Conservation (phyloP, 805 yeast genomes). For the Brettanomyces naardenensis region DNA sequence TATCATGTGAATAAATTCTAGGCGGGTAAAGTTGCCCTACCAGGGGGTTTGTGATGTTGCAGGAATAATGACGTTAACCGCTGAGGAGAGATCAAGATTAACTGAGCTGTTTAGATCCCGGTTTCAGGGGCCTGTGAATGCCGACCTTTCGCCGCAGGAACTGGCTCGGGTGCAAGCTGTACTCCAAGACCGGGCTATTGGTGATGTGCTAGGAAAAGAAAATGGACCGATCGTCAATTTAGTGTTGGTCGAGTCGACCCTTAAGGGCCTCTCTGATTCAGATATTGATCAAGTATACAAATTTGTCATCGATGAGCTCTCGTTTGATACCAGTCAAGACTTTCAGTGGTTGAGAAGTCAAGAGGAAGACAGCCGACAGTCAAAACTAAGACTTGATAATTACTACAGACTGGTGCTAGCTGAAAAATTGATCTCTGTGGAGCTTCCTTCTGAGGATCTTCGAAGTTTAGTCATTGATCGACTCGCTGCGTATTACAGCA, state of each 20-base stretch:
- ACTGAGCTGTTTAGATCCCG: too few species aligned
- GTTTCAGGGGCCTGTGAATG: too few species aligned
- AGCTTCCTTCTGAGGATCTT: slow-evolving; percentile 1
- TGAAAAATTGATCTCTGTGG: neutral
- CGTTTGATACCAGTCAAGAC: neutral
- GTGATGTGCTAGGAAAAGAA: neutral
- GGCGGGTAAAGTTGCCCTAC: too few species aligned
- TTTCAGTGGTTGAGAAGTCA: neutral
- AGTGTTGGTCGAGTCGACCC: neutral
- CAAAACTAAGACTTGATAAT: neutral
- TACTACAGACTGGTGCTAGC: neutral
- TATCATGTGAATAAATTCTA: too few species aligned
- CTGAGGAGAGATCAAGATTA: too few species aligned
- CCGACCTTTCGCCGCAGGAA: too few species aligned
- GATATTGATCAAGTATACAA: neutral
- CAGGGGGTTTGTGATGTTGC: too few species aligned
- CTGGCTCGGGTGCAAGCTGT: too few species aligned
- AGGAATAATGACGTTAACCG: too few species aligned
- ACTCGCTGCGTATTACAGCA: neutral
- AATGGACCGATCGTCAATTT: neutral
- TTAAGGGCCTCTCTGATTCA: neutral
- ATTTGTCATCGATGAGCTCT: neutral
- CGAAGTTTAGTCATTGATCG: neutral
- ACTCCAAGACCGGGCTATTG: neutral
- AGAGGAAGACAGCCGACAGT: neutral